Conservation (phyloP, 257 asterid genomes). For the Galeopsis tetrahit region DNA sequence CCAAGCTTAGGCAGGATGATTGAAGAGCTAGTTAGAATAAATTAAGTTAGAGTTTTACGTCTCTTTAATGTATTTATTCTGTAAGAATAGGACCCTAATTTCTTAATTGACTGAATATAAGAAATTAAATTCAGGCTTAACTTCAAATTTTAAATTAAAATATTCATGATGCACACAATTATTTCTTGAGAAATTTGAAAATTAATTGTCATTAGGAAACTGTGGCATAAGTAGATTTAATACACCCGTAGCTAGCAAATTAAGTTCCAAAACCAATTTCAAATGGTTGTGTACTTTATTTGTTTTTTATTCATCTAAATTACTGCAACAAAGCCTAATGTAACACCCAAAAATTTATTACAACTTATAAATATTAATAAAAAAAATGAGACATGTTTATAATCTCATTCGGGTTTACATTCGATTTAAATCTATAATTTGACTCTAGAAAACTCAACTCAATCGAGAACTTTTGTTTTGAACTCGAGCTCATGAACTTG, state of each 20-base stretch:
- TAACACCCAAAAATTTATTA: not conserved
- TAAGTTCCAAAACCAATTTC: not conserved
- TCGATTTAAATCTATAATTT: no score
- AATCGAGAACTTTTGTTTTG: no score
- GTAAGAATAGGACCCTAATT: slow-evolving; percentile 34
- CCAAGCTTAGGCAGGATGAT: slow-evolving; percentile 44
- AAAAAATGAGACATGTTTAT: no score
- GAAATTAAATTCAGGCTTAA: slow-evolving; percentile 16
- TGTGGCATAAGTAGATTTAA: no score
- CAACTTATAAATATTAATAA: no score
- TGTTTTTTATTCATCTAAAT: no score
- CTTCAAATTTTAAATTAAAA: not conserved
- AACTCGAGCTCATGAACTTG: no score
- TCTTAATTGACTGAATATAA: slow-evolving; percentile 30
- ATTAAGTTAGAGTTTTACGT: slow-evolving; percentile 15
- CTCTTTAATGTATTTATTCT: slow-evolving; percentile 35
- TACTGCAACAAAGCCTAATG: not conserved
- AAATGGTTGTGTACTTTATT: no score
- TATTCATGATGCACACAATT: not conserved
- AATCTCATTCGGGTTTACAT: no score
- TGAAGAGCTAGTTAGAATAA: slow-evolving; percentile 11
- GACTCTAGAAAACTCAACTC: no score
- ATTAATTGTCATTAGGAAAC: not conserved
- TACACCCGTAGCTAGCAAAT: not conserved
- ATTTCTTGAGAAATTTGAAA: not conserved